phyloP scores from a whole-genome alignment of 2,329 filamentous ascomycete species.

The Fusarium longipes region DNA sequence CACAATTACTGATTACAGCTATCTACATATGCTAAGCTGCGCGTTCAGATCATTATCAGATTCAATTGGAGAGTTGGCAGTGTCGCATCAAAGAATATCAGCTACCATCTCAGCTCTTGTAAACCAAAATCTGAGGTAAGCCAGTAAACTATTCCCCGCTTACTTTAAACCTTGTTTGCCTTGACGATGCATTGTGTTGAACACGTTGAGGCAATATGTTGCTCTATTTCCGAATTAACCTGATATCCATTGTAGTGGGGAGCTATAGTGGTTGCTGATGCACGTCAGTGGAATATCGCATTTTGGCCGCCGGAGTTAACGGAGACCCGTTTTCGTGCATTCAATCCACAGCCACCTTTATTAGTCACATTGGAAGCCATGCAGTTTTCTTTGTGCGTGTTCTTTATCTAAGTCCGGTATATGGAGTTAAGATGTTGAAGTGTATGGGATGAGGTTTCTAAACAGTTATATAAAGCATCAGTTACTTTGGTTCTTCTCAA shows the following conservation, averaged over 20 bases:
- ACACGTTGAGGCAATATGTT: too few relatives aligned
- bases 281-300: not conserved
- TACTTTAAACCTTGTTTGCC: not conserved
- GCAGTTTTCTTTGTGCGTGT: not conserved
- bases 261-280: not conserved
- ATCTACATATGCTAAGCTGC: not conserved
- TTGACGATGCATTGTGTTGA: not conserved
- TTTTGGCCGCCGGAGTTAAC: not conserved
- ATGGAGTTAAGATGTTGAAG: not conserved
- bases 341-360: not conserved
- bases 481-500: not conserved
- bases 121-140: not conserved
- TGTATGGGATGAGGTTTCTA: too few relatives aligned
- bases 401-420: not conserved
- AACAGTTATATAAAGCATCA: not conserved
- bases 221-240: not conserved
- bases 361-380: not conserved
- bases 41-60: too few relatives aligned
- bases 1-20: not conserved
- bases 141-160: not conserved
- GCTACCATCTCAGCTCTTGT: not conserved
- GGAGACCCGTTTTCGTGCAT: not conserved
- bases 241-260: too few relatives aligned
- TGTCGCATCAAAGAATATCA: too few relatives aligned
- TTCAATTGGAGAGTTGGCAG: too few relatives aligned